Evolutionary conservation across 2,329 filamentous ascomycete genomes (phyloP).

Genomic region (Annulohypoxylon truncatum): DNA sequence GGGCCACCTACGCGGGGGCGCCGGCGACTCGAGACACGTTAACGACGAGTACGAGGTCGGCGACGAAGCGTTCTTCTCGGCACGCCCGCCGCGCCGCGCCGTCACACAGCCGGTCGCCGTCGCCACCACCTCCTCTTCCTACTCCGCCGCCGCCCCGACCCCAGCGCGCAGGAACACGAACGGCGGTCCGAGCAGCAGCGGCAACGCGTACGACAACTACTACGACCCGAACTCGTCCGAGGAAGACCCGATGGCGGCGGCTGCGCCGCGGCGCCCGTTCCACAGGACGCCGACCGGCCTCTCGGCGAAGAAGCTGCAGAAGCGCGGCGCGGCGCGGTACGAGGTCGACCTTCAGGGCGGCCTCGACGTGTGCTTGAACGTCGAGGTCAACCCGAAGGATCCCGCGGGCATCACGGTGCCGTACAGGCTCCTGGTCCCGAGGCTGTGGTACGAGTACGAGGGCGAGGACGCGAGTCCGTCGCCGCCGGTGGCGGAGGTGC

Average conservation of each 20-base stretch:
- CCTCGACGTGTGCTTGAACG: constrained; percentile 87
- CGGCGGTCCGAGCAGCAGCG: neutral
- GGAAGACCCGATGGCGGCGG: neutral
- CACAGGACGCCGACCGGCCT: constrained; percentile 78
- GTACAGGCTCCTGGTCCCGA: constrained; percentile 87
- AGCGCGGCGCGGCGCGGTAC: constrained; percentile 62
- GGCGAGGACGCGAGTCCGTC: constrained; percentile 47
- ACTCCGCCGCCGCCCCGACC: neutral
- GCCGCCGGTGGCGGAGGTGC: neutral
- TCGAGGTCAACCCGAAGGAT: constrained; percentile 87
- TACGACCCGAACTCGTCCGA: constrained; percentile 15
- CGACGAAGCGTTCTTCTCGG: constrained; percentile 69
- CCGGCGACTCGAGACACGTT: constrained; percentile 39
- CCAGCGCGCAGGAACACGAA: neutral
- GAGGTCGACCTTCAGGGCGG: constrained; percentile 84
- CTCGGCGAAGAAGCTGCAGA: constrained; percentile 67
- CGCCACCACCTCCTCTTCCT: neutral
- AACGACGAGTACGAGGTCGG: constrained; percentile 62
- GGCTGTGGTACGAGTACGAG: constrained; percentile 71
- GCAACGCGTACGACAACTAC: constrained; percentile 24
- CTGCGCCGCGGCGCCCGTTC: constrained; percentile 57
- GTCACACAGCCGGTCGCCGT: constrained; percentile 42
- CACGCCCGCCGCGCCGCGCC: constrained; percentile 51
- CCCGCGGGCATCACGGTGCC: constrained; percentile 88
- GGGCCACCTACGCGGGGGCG: constrained; percentile 46